These are phyloP conservation scores for Prunus mongolica DNA, from an alignment of 306 rosid genomes.

Conservation along the genomic window DNA sequence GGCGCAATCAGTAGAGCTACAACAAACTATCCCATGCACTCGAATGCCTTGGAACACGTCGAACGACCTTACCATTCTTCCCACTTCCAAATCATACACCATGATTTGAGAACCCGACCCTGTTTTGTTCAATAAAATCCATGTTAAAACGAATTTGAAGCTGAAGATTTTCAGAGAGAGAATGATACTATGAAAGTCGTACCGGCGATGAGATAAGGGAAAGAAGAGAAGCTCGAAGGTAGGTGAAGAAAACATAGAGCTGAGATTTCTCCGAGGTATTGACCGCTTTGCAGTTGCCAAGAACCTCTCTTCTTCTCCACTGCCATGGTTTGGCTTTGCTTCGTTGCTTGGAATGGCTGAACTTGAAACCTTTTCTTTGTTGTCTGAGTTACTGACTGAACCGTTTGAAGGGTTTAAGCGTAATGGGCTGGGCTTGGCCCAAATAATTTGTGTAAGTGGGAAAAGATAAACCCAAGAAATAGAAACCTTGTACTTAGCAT, in stretches of 20 bases:
- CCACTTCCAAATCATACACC: slow-evolving; percentile 52
- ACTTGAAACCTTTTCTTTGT: neutral
- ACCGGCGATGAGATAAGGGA: slow-evolving; percentile 77
- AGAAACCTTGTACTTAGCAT: neutral
- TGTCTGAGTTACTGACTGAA: neutral
- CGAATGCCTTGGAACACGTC: slow-evolving; percentile 83
- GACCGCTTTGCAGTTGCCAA: slow-evolving; percentile 57
- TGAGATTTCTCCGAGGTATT: slow-evolving; percentile 86
- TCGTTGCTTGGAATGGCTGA: neutral
- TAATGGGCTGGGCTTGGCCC: neutral
- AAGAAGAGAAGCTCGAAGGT: slow-evolving; percentile 46
- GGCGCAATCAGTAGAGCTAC: slow-evolving; percentile 2
- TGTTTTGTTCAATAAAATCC: slow-evolving; percentile 17
- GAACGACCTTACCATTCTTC: slow-evolving; percentile 37
- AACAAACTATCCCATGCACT: slow-evolving; percentile 69
- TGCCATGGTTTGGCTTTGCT: neutral
- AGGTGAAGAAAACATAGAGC: slow-evolving; percentile 77
- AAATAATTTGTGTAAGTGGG: neutral
- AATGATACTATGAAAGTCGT: neutral
- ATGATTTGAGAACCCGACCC: slow-evolving; percentile 82
- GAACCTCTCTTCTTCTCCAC: slow-evolving; percentile 27
- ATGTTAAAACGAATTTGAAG: neutral
- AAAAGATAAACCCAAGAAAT: neutral
- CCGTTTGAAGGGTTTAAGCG: slow-evolving; percentile 8
- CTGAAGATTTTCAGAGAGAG: neutral